A percentile compares a stretch with the other conserved stretches of the same genome.
Conservation (phyloP, 2,329 filamentous ascomycete species). For the Ceratocystis colombiana region DNA sequence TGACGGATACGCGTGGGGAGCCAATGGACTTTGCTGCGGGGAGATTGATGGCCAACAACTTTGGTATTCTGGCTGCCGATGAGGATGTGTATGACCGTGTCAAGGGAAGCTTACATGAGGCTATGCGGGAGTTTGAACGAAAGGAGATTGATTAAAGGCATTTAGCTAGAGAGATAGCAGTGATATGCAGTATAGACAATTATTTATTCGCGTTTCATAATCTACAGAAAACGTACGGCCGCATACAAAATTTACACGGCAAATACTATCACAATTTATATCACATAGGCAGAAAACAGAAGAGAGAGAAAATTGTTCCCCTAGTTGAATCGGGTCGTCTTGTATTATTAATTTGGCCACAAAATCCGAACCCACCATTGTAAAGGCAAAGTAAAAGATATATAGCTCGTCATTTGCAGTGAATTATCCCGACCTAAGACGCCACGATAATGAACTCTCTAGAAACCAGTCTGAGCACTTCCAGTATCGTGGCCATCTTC, state of each 20-base stretch:
- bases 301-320: conserved; percentile 1
- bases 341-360: conserved; percentile 20
- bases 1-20: conserved; percentile 46
- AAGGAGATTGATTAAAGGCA: conserved; percentile 15
- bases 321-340: conserved; percentile 25
- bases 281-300: conserved; percentile 6
- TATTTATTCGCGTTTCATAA: too few species aligned
- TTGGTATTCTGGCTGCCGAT: conserved; percentile 48
- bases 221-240: background rate
- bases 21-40: conserved; percentile 43
- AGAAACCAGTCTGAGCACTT: conserved; percentile 1
- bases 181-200: too few species aligned
- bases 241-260: background rate
- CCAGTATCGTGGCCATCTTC: background rate
- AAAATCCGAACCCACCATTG: background rate
- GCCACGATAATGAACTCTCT: background rate
- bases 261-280: background rate
- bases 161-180: too few species aligned
- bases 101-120: conserved; percentile 28
- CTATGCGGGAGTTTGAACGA: conserved; percentile 21
- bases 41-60: conserved; percentile 42
- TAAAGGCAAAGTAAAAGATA: background rate
- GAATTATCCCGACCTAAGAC: background rate
- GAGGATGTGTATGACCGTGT: conserved; percentile 37
- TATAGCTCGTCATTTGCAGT: background rate